Evolutionary conservation across 2,329 filamentous ascomycete species (phyloP).

Genomic region (Beauveria varroae): DNA sequence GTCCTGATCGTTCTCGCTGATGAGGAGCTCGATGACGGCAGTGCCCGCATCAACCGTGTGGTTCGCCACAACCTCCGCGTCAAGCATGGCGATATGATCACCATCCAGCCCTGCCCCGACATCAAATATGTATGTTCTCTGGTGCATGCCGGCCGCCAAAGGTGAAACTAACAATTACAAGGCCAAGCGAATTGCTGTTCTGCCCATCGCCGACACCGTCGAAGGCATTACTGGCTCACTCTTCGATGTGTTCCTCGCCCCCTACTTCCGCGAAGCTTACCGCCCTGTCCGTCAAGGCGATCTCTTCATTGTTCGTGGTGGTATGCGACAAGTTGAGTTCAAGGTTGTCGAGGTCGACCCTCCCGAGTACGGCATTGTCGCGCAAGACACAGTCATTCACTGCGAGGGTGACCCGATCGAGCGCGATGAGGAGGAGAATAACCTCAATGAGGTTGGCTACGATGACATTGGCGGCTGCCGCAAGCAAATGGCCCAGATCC

Average conservation of each 20-base stretch:
- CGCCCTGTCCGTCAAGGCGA: conserved; percentile 95
- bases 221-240: conserved; percentile 96
- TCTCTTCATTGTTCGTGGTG: conserved; percentile 92
- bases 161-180: conserved; percentile 32
- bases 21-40: conserved; percentile 96
- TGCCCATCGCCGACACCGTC: conserved; percentile 95
- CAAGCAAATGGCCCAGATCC: conserved; percentile 99
- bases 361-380: conserved; percentile 96
- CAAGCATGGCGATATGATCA: conserved; percentile 97
- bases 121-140: conserved; percentile 92
- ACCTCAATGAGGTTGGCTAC: conserved; percentile 97
- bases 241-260: conserved; percentile 97
- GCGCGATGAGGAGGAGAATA: conserved; percentile 98
- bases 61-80: conserved; percentile 97
- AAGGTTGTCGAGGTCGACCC: conserved; percentile 99
- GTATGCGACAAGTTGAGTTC: conserved; percentile 99
- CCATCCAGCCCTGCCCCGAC: conserved; percentile 93
- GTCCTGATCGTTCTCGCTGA: conserved; percentile 96
- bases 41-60: conserved; percentile 94
- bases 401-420: conserved; percentile 93
- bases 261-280: conserved; percentile 99
- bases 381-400: conserved; percentile 97
- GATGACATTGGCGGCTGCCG: conserved; percentile 98
- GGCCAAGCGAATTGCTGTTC: conserved; percentile 98
- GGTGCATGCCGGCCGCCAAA: neutral